Percentiles rank a stretch among this genome's conserved stretches.
Conservation (phyloP, 2,329 filamentous ascomycete genomes). For the Claviceps arundinis region DNA sequence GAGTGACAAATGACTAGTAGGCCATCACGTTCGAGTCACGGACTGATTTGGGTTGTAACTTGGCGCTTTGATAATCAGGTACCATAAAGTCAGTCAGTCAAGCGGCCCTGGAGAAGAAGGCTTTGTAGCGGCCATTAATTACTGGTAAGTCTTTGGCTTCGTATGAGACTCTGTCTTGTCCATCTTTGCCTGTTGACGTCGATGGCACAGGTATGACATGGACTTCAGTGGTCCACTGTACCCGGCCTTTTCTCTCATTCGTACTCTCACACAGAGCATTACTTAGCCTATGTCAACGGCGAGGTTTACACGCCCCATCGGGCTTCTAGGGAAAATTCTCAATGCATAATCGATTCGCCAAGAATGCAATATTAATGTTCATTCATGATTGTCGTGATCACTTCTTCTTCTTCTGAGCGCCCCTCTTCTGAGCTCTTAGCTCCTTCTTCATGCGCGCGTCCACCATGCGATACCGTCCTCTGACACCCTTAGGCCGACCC, state of each 20-base stretch:
- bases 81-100: slow-evolving; percentile 68
- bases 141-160: slow-evolving; percentile 43
- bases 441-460: slow-evolving; percentile 96
- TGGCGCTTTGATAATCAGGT: slow-evolving; percentile 28
- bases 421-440: slow-evolving; percentile 70
- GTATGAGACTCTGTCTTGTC: background rate
- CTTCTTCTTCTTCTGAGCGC: slow-evolving; percentile 49
- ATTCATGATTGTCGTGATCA: background rate
- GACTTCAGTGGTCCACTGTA: slow-evolving; percentile 60
- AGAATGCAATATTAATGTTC: slow-evolving; percentile 1
- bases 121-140: slow-evolving; percentile 68
- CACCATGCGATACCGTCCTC: slow-evolving; percentile 96
- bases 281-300: background rate
- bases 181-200: slow-evolving; percentile 2
- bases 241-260: slow-evolving; percentile 43
- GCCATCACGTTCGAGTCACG: background rate
- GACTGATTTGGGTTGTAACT: background rate
- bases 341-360: slow-evolving; percentile 2
- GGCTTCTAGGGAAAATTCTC: too few relatives aligned
- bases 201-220: slow-evolving; percentile 56
- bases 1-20: too few relatives aligned
- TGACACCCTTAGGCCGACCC: slow-evolving; percentile 79
- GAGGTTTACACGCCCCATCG: background rate
- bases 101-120: slow-evolving; percentile 55
- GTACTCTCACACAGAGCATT: slow-evolving; percentile 16